Percentiles rank a stretch among this genome's conserved stretches.
Evolutionary conservation across 768 basidiomycete species (phyloP).

Genomic region (Boletales sp.): DNA sequence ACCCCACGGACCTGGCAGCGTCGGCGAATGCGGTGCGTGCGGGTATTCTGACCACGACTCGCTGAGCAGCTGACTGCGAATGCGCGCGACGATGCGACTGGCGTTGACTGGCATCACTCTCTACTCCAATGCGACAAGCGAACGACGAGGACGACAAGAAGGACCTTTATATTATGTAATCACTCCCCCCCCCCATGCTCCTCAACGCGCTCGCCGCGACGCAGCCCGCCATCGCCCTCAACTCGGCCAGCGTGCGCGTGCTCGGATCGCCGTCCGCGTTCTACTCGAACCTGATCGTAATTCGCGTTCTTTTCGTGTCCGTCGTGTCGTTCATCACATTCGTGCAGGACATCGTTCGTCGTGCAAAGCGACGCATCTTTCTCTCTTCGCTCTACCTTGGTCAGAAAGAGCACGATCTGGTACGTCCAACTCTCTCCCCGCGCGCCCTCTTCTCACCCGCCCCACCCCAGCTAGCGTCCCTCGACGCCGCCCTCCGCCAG

Average conservation of each 20-base stretch:
- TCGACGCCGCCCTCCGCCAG: slow-evolving; percentile 54
- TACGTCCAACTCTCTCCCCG: slow-evolving; percentile 34
- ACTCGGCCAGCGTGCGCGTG: slow-evolving; percentile 48
- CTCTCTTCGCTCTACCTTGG: slow-evolving; percentile 91
- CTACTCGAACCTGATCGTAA: slow-evolving; percentile 45
- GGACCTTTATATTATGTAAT: background rate
- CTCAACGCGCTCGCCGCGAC: slow-evolving; percentile 26
- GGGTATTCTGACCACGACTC: too few relatives aligned
- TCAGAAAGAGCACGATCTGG: slow-evolving; percentile 72
- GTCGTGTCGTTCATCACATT: background rate
- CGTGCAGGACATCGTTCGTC: slow-evolving; percentile 64
- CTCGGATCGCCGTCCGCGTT: slow-evolving; percentile 59
- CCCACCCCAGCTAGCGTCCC: slow-evolving; percentile 56
- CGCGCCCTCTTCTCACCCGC: background rate
- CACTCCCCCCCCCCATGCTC: slow-evolving; percentile 2
- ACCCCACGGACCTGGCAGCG: slow-evolving; percentile 60
- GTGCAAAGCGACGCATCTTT: slow-evolving; percentile 79
- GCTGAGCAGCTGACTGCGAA: too few relatives aligned
- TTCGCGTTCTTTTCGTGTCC: slow-evolving; percentile 28
- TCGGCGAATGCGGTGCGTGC: background rate
- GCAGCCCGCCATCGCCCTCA: slow-evolving; percentile 48
- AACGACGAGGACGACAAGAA: too few relatives aligned
- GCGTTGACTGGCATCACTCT: slow-evolving; percentile 24
- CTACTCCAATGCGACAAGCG: too few relatives aligned
- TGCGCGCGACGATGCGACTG: slow-evolving; percentile 20